Evolutionary conservation across 140 eudicot genomes (phyloP).

Genomic region (Oenanthe javanica): DNA sequence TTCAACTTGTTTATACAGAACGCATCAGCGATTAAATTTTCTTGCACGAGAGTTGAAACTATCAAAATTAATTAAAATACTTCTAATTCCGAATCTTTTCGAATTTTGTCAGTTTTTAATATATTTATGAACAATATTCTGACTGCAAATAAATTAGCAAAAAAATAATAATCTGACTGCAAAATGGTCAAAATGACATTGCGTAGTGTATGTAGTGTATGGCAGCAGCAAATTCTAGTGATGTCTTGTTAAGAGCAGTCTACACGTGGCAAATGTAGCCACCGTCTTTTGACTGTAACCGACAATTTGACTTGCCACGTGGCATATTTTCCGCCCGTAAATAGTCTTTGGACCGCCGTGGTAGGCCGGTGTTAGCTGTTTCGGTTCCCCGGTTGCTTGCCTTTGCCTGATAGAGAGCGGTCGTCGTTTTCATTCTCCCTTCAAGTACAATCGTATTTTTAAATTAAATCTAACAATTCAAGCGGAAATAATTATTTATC

Average conservation of each 20-base stretch:
- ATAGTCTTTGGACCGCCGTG: slow-evolving; percentile 5
- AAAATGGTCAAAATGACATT: background rate
- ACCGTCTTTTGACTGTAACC: slow-evolving; percentile 56
- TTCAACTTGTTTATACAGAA: too few species aligned
- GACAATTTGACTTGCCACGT: slow-evolving; percentile 31
- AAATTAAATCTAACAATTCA: too few species aligned
- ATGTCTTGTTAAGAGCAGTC: background rate
- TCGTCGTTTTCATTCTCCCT: background rate
- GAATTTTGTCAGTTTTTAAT: too few species aligned
- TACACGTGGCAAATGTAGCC: slow-evolving; percentile 35
- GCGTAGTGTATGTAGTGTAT: background rate
- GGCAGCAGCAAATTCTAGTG: background rate
- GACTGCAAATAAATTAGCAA: too few species aligned
- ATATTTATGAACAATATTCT: background rate
- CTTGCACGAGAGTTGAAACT: too few species aligned
- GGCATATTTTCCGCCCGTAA: background rate
- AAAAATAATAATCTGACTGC: too few species aligned
- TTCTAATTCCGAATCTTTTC: too few species aligned
- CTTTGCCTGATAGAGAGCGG: too few species aligned
- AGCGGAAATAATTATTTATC: too few species aligned
- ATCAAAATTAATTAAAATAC: too few species aligned
- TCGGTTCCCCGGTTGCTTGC: background rate
- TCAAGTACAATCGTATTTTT: background rate
- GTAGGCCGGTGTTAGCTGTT: slow-evolving; percentile 6
- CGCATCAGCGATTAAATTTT: too few species aligned